Evolutionary conservation across 2,329 filamentous ascomycete species (phyloP).

Genomic region (Alternaria tenuissima): DNA sequence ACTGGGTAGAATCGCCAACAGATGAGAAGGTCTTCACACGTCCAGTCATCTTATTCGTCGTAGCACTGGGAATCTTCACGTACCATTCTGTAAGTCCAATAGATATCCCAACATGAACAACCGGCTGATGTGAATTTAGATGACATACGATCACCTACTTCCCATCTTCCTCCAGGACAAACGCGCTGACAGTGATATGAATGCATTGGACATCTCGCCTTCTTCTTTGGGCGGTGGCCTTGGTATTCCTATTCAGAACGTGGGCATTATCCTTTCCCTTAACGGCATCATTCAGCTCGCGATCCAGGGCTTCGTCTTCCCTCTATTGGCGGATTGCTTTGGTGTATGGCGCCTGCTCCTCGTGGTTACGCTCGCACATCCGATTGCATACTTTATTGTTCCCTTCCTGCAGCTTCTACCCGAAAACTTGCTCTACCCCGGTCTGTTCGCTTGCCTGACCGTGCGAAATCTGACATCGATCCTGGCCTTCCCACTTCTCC

Average conservation of each 20-base stretch:
- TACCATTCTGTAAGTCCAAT: constrained; percentile 71
- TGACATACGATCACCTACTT: constrained; percentile 91
- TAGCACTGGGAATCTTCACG: constrained; percentile 88
- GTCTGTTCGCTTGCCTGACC: constrained; percentile 71
- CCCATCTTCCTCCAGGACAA: constrained; percentile 93
- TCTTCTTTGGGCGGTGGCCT: constrained; percentile 65
- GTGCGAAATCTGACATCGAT: constrained; percentile 74
- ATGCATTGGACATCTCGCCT: constrained; percentile 33
- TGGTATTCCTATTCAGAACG: constrained; percentile 70
- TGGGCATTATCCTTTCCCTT: constrained; percentile 72
- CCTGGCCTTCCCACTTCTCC: constrained; percentile 71
- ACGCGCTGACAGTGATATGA: constrained; percentile 52
- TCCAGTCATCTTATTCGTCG: constrained; percentile 76
- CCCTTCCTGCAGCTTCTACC: constrained; percentile 72
- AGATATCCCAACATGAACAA: not conserved
- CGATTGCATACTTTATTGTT: constrained; percentile 72
- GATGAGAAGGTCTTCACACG: constrained; percentile 63
- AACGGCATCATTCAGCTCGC: constrained; percentile 76
- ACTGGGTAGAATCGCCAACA: constrained; percentile 44
- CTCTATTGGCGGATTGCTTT: constrained; percentile 67
- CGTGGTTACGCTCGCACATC: constrained; percentile 70
- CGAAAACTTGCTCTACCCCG: constrained; percentile 61
- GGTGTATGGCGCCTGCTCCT: constrained; percentile 74
- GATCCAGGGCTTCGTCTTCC: constrained; percentile 77
- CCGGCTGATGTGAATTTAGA: constrained; percentile 51